phyloP scores from a whole-genome alignment of 2,329 filamentous ascomycete genomes.

The Dothistroma pini region DNA sequence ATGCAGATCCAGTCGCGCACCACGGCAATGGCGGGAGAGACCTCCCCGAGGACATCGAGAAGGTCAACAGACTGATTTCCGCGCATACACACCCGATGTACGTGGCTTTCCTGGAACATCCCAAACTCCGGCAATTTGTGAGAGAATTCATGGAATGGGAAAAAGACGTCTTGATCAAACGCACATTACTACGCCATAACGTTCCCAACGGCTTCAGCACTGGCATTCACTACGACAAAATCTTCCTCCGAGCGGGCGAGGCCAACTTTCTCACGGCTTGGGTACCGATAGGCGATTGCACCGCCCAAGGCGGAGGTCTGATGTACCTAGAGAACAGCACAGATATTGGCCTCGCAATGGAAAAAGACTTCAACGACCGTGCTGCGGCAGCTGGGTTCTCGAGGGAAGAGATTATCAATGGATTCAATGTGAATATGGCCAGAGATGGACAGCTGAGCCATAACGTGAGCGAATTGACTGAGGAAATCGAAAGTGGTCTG shows the following conservation, averaged over 20 bases:
- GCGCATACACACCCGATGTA: slow-evolving; percentile 36
- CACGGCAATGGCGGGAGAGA: slow-evolving; percentile 29
- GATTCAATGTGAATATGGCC: slow-evolving; percentile 41
- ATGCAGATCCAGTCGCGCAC: slow-evolving; percentile 33
- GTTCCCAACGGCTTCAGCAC: slow-evolving; percentile 38
- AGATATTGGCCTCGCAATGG: slow-evolving; percentile 37
- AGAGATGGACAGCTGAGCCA: slow-evolving; percentile 28
- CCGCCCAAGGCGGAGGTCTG: slow-evolving; percentile 38
- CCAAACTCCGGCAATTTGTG: slow-evolving; percentile 36
- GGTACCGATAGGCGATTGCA: slow-evolving; percentile 40
- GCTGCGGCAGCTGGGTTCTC: slow-evolving; percentile 26
- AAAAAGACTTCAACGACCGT: slow-evolving; percentile 37
- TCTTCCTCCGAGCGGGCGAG: slow-evolving; percentile 41
- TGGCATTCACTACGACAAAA: slow-evolving; percentile 43
- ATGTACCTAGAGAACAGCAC: slow-evolving; percentile 42
- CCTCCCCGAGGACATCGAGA: slow-evolving; percentile 28
- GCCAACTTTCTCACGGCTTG: slow-evolving; percentile 35
- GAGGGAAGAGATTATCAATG: slow-evolving; percentile 35
- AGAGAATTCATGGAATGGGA: slow-evolving; percentile 39
- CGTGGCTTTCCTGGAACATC: slow-evolving; percentile 36
- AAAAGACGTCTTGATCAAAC: slow-evolving; percentile 33
- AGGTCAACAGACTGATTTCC: slow-evolving; percentile 31
- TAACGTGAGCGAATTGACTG: slow-evolving; percentile 1
- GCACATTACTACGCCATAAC: slow-evolving; percentile 42
- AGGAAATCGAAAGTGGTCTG: background rate